These are phyloP conservation scores for Lachancea nothofagi DNA, from an alignment of 805 yeast genomes.

Conservation along the genomic window DNA sequence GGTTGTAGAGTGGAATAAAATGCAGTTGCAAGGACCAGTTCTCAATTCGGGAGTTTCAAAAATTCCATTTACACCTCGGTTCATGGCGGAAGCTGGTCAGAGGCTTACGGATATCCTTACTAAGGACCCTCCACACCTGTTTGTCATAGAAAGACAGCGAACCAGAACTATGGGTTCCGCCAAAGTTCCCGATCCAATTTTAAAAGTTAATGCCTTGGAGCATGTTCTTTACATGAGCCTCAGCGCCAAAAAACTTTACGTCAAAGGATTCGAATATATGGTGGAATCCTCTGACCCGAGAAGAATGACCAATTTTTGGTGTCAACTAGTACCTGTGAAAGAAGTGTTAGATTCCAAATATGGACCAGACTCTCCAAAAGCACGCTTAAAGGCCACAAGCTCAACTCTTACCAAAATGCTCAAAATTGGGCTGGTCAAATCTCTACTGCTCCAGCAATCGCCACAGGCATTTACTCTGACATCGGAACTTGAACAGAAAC, in stretches of 20 bases:
- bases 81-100: constrained; percentile 17
- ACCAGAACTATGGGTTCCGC: constrained; percentile 44
- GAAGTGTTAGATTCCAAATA: background rate
- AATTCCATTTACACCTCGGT: constrained; percentile 7
- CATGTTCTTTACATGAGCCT: constrained; percentile 24
- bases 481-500: background rate
- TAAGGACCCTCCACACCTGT: constrained; percentile 33
- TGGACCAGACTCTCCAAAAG: constrained; percentile 4
- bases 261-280: constrained; percentile 6
- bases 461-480: constrained; percentile 1
- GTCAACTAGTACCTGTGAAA: constrained; percentile 10
- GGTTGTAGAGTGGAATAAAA: constrained; percentile 34
- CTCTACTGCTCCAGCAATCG: background rate
- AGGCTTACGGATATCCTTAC: constrained; percentile 27
- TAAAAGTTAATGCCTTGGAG: constrained; percentile 51
- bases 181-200: constrained; percentile 44
- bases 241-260: constrained; percentile 1
- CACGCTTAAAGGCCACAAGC: constrained; percentile 4
- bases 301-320: constrained; percentile 28
- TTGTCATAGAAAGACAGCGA: constrained; percentile 54
- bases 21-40: constrained; percentile 24
- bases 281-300: constrained; percentile 27
- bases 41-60: background rate
- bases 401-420: constrained; percentile 9
- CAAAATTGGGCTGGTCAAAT: constrained; percentile 8